Percentiles rank a stretch among this genome's conserved stretches.
These are phyloP conservation scores for Coffea canephora DNA, from an alignment of 257 asterid species.

Conservation along the genomic window DNA sequence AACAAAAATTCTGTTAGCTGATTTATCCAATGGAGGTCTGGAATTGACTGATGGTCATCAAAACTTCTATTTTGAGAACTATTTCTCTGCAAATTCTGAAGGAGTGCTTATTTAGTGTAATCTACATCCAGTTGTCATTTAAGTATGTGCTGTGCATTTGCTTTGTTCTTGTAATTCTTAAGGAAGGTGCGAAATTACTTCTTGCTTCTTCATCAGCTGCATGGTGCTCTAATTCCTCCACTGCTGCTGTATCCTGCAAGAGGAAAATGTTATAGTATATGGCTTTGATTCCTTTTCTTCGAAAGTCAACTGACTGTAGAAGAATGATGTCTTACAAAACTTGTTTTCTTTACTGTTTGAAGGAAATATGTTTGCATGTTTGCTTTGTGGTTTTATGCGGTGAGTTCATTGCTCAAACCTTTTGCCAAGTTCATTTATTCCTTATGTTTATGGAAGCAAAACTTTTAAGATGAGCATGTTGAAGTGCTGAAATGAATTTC, in stretches of 20 bases:
- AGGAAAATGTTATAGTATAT: constrained; percentile 1
- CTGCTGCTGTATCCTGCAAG: constrained; percentile 40
- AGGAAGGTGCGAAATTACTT: constrained; percentile 36
- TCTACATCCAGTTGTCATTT: background rate
- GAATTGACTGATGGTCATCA: background rate
- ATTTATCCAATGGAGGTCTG: background rate
- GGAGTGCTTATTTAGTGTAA: background rate
- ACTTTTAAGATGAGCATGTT: background rate
- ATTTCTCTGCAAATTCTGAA: background rate
- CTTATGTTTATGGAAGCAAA: background rate
- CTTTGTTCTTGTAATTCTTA: background rate
- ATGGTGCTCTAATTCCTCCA: constrained; percentile 40
- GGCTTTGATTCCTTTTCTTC: background rate
- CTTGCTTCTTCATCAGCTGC: constrained; percentile 37
- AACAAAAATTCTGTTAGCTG: background rate
- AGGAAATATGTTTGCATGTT: background rate
- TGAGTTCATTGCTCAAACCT: background rate
- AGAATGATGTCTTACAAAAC: background rate
- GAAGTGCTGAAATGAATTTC: too few species aligned
- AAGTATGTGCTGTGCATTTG: background rate
- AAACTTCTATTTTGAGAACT: background rate
- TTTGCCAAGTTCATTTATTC: background rate
- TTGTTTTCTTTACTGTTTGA: background rate
- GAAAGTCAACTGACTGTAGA: background rate
- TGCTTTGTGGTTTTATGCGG: background rate